Conservation (phyloP, 2,329 filamentous ascomycete genomes). For the Gnomoniopsis smithogilvyi region DNA sequence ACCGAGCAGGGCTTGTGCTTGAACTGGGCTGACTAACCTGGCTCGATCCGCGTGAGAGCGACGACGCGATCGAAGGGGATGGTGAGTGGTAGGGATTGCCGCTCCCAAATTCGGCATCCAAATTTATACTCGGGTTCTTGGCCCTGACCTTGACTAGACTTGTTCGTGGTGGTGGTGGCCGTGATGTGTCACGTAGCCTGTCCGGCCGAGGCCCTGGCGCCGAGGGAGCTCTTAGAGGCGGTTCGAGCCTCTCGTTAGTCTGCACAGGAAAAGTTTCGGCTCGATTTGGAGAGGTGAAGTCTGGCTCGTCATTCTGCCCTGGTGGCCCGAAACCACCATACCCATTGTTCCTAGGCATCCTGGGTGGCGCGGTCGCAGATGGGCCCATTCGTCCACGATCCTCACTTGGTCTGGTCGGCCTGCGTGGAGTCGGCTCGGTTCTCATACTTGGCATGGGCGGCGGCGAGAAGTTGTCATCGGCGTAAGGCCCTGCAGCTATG, state of each 20-base stretch:
- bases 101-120: conserved; percentile 57
- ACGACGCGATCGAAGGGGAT: conserved; percentile 64
- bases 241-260: conserved; percentile 32
- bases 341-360: conserved; percentile 45
- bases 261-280: conserved; percentile 51
- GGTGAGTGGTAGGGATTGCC: conserved; percentile 64
- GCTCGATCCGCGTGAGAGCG: conserved; percentile 44
- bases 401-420: conserved; percentile 13
- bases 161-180: conserved; percentile 50
- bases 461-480: conserved; percentile 24
- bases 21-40: conserved; percentile 59
- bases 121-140: conserved; percentile 45
- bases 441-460: conserved; percentile 14
- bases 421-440: conserved; percentile 4
- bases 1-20: conserved; percentile 51
- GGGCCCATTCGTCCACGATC: conserved; percentile 27
- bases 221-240: conserved; percentile 43
- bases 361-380: conserved; percentile 34
- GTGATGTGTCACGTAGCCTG: conserved; percentile 45
- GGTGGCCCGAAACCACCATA: conserved; percentile 58
- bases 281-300: conserved; percentile 38
- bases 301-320: conserved; percentile 33
- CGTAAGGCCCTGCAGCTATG: conserved; percentile 66
- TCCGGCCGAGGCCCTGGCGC: conserved; percentile 43
- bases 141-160: conserved; percentile 42